Evolutionary conservation across 768 basidiomycete species (phyloP).

Genomic region (Trametes gibbosa): DNA sequence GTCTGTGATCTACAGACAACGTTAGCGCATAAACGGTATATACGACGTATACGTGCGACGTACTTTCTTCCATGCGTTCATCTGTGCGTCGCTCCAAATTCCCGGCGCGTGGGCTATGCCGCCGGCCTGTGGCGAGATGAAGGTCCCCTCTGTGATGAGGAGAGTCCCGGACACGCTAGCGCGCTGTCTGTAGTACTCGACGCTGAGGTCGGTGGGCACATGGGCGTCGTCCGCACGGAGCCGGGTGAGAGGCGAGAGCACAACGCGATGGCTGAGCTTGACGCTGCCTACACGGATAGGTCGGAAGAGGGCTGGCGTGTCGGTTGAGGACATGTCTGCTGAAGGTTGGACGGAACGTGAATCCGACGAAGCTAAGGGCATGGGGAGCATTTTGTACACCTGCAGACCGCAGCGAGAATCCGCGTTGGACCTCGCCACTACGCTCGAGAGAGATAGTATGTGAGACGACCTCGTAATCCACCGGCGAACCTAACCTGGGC

Average conservation of each 20-base stretch:
- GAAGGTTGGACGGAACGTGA: too few relatives aligned
- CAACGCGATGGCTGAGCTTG: slow-evolving; percentile 47
- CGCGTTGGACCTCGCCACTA: too few relatives aligned
- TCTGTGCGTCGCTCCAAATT: slow-evolving; percentile 61
- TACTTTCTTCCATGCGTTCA: slow-evolving; percentile 47
- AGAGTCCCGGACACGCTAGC: slow-evolving; percentile 47
- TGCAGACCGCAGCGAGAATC: too few relatives aligned
- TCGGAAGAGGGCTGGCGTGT: slow-evolving; percentile 38
- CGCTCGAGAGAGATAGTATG: too few relatives aligned
- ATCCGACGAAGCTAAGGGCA: too few relatives aligned
- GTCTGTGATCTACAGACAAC: slow-evolving; percentile 43
- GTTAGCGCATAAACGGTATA: too few relatives aligned
- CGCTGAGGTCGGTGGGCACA: slow-evolving; percentile 36
- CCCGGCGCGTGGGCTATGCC: slow-evolving; percentile 55
- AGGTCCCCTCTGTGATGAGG: slow-evolving; percentile 55
- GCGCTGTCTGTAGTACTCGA: slow-evolving; percentile 51
- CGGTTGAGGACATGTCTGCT: background rate
- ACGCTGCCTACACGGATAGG: slow-evolving; percentile 44
- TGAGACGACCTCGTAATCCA: too few relatives aligned
- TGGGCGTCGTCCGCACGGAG: slow-evolving; percentile 35
- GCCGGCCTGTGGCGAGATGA: slow-evolving; percentile 48
- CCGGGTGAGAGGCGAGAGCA: slow-evolving; percentile 54
- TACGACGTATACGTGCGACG: too few relatives aligned
- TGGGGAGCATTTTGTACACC: too few relatives aligned
- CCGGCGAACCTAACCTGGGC: too few relatives aligned